Evolutionary conservation across 1,284 basidiomycete genomes (phyloP), one percentile per base, ranked within the genome.

Genomic region (Moesziomyces sp.): DNA sequence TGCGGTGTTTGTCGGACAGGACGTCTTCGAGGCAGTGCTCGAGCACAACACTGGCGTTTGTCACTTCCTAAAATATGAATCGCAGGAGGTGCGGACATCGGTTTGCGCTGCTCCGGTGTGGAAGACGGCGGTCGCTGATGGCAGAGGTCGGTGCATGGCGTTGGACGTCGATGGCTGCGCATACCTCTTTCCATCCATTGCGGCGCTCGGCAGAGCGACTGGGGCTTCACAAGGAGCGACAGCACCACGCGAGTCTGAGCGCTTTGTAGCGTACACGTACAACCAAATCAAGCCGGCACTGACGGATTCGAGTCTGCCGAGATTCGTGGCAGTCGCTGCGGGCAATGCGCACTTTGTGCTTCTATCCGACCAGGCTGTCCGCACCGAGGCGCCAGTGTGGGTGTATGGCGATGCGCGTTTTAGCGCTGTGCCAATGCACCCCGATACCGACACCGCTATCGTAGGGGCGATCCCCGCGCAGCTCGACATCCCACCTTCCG

Each of bases 311-410:
- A 9, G 1, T 52, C 49, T 59, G 33, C 60, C 66, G 0, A 46
- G 11, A 16, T 68, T 68, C 45, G 38, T 21, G 14, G 58, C 44
- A 26, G 53, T 72, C 38, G 46, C 59, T 7, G 62, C 69, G 3
- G 69, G 69, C 14, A 58, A 58, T 24, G 53, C 69, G 28, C 69
- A 72, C 48, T 72, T 72, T 38, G 51, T 60, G 3, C 52, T 72
- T 5, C 42, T 67, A 3, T 18, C 58, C 33, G 30, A 58, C 14
- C 30, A 47, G 9, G 28, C 5, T 8, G 21, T 55, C 5, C 16
- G 16, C 16, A 33, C 26, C 26, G 30, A 3, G 5, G 23, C 13
- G 10, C 40, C 46, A 3, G 42, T 71, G 2, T 71, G 68, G 68
- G 46, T 61, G 43, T 58, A 54, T 26, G 68, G 68, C 38, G 68